A percentile compares a stretch with the other conserved stretches of the same genome.
phyloP scores from a whole-genome alignment of 73 alveolate species.

The Tetrahymena elliotti region DNA sequence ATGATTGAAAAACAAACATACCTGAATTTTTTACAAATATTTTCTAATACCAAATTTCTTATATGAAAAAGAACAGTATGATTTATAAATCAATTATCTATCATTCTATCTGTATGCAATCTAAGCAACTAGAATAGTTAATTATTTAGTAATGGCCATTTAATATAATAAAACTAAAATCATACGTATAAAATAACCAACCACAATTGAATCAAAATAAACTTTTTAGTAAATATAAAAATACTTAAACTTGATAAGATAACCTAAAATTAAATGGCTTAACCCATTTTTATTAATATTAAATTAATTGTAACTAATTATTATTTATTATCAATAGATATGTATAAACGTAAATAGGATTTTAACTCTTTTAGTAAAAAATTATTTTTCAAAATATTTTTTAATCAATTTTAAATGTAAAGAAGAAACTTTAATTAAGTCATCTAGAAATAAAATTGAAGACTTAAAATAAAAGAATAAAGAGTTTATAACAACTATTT shows the following conservation, averaged over 20 bases:
- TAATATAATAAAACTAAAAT: neutral
- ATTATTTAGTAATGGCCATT: too few species aligned
- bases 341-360: neutral
- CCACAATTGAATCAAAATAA: neutral
- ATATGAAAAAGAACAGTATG: neutral
- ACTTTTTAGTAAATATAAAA: neutral
- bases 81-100: too few species aligned
- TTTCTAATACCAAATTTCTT: neutral
- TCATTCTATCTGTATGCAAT: neutral
- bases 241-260: neutral
- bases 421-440: too few species aligned
- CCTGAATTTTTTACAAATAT: neutral
- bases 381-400: too few species aligned
- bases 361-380: too few species aligned
- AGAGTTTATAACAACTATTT: too few species aligned
- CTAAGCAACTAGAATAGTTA: neutral
- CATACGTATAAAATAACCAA: neutral
- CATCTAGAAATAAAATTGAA: too few species aligned
- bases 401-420: too few species aligned
- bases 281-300: neutral
- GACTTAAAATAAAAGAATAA: too few species aligned
- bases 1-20: neutral
- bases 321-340: neutral
- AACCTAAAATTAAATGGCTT: too few species aligned
- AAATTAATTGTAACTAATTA: neutral